These are phyloP conservation scores for Sarcomyxa edulis DNA, from an alignment of 768 basidiomycete species.

Conservation along the genomic window DNA sequence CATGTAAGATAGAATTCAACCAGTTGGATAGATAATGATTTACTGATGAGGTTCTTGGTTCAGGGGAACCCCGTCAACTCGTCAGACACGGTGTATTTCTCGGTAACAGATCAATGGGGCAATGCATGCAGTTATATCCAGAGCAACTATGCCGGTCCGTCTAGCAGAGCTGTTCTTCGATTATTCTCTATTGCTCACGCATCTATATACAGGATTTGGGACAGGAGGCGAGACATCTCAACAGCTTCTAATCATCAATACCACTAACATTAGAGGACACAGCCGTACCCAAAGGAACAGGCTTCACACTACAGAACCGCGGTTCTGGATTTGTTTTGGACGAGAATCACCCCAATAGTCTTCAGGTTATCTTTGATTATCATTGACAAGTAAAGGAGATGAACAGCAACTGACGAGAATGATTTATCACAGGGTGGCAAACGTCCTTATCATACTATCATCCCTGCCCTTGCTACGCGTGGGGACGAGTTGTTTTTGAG, in stretches of 20 bases:
- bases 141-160: conserved; percentile 77
- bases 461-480: conserved; percentile 79
- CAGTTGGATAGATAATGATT: too few species aligned
- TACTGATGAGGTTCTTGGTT: too few species aligned
- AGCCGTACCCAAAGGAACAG: conserved; percentile 92
- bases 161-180: too few species aligned
- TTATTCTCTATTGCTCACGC: too few species aligned
- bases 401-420: not conserved
- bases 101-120: conserved; percentile 83
- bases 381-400: too few species aligned
- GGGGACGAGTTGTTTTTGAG: conserved; percentile 81
- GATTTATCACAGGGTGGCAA: conserved; percentile 58
- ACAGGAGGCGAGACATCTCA: conserved; percentile 70
- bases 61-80: conserved; percentile 81
- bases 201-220: conserved; percentile 65
- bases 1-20: conserved; percentile 58
- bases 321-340: conserved; percentile 80
- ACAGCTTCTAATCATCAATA: too few species aligned
- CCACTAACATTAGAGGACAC: too few species aligned
- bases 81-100: conserved; percentile 94
- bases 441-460: conserved; percentile 88
- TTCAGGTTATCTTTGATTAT: conserved; percentile 44
- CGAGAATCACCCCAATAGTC: conserved; percentile 79
- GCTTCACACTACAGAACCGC: conserved; percentile 95
- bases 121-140: conserved; percentile 89